A percentile compares a stretch with the other conserved stretches of the same genome.
These are phyloP conservation scores for Catunica adiposa DNA, from an alignment of 2,329 filamentous ascomycete species.

Conservation along the genomic window DNA sequence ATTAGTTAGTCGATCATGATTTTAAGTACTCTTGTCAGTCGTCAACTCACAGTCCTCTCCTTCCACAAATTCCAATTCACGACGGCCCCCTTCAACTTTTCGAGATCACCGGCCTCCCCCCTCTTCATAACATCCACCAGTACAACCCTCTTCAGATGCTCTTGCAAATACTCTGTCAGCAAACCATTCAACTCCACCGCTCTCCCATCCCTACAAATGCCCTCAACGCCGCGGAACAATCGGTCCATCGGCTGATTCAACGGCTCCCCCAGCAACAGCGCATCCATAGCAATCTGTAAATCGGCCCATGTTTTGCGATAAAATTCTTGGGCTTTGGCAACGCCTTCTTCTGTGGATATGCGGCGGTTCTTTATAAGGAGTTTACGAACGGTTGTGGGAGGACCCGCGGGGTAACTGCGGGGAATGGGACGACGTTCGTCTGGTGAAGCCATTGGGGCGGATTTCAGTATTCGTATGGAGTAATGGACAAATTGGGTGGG, in stretches of 20 bases:
- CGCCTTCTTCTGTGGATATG: slow-evolving; percentile 31
- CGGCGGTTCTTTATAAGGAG: slow-evolving; percentile 78
- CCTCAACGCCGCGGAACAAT: slow-evolving; percentile 80
- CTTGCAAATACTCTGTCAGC: slow-evolving; percentile 49
- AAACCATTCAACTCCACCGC: slow-evolving; percentile 50
- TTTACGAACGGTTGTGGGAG: neutral
- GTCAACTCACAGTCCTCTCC: neutral
- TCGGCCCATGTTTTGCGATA: slow-evolving; percentile 60
- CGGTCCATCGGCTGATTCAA: slow-evolving; percentile 66
- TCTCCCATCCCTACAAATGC: slow-evolving; percentile 66
- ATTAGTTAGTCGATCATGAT: neutral
- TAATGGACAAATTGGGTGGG: too few species aligned
- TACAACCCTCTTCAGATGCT: slow-evolving; percentile 48
- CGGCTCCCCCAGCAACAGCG: slow-evolving; percentile 51
- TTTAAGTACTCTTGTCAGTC: neutral
- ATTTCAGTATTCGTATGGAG: too few species aligned
- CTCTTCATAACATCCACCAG: slow-evolving; percentile 36
- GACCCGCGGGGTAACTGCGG: neutral
- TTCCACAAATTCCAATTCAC: slow-evolving; percentile 63
- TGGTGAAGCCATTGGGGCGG: too few species aligned
- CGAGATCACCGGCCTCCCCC: slow-evolving; percentile 35
- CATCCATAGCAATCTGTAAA: slow-evolving; percentile 53
- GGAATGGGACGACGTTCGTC: neutral
- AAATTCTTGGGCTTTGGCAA: slow-evolving; percentile 50
- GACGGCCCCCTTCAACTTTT: slow-evolving; percentile 41